Base-by-base conservation (phyloP, 768 basidiomycete genomes). In the Collybia sp. region DNA sequence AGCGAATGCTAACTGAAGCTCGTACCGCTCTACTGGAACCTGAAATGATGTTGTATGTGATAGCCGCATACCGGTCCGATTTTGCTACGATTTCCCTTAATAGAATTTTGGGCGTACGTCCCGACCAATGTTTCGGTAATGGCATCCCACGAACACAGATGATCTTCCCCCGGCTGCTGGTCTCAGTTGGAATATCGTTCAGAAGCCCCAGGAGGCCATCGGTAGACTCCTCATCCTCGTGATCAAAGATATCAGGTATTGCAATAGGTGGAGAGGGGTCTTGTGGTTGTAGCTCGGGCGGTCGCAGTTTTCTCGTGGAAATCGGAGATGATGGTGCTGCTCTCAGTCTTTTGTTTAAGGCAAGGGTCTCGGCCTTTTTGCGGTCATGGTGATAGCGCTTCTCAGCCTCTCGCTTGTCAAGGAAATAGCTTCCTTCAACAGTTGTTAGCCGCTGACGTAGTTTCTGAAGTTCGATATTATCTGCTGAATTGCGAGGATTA, bases 91-190 rank as follows among this genome's bases (percentile, higher is more conserved):
- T 72, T 47, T 91, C 88, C 44, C 72, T 61, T 33, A 98, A 73
- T 4, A 91, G 62, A 12, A 60, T 67, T 62, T 88, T 93, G 9
- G 95, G 92, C 12, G 86, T 84, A 34, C 80, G 83, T 31, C 88
- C 86, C 32, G 88, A 83, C 73, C 83, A 85, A 57, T 88, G 81
- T 64, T 89, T 95, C 2, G 92, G 88, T 18, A 91, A 69, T 1
- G 80, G 59, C 83, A 98, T 85, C 49, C 93, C 82, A 19, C 83
- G 73, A 51, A 85, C 57, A 19, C 53, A 62, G 40, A 86, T 66
- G 5, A 73, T 75, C 8, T 66, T 70, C 12, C 85, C 87, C 43
- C 71, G 61, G 9, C 70, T 61, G 15, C 76, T 80, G n/a, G 73
- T 71, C 51, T 79, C 79, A 5, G 67, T 58, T 11, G 83, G 78